phyloP scores from a whole-genome alignment of 2,329 filamentous ascomycete species.

The Fusarium metavorans region DNA sequence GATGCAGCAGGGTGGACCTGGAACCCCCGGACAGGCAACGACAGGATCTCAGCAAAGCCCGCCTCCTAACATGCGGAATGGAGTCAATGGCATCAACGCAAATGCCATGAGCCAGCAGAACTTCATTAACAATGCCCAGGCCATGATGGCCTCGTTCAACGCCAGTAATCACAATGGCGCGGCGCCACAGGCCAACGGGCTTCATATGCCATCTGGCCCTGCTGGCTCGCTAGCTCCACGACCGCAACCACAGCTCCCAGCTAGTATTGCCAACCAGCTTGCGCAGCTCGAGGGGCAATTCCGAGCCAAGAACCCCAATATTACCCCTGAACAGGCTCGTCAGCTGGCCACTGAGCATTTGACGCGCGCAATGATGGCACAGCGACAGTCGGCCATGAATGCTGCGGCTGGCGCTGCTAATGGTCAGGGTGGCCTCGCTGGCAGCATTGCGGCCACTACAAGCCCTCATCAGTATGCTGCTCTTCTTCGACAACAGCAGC shows the following conservation, averaged over 20 bases:
- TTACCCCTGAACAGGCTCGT: constrained; percentile 62
- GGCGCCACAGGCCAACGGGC: constrained; percentile 58
- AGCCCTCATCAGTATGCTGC: constrained; percentile 72
- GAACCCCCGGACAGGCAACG: constrained; percentile 47
- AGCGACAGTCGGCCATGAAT: constrained; percentile 66
- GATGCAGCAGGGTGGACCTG: constrained; percentile 55
- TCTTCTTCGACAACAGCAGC: constrained; percentile 68
- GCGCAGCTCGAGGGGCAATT: constrained; percentile 65
- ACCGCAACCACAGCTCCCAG: constrained; percentile 58
- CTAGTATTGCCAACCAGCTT: constrained; percentile 62
- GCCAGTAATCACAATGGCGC: constrained; percentile 55
- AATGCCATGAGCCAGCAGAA: constrained; percentile 64
- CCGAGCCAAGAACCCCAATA: constrained; percentile 62
- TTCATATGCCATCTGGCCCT: constrained; percentile 61
- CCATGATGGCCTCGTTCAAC: constrained; percentile 64
- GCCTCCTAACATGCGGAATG: constrained; percentile 57
- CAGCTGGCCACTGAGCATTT: constrained; percentile 65
- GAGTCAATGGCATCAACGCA: constrained; percentile 46
- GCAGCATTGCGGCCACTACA: constrained; percentile 60
- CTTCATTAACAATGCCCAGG: constrained; percentile 65
- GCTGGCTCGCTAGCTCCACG: constrained; percentile 59
- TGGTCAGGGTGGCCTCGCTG: constrained; percentile 61
- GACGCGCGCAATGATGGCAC: constrained; percentile 60
- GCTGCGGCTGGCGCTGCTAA: constrained; percentile 62
- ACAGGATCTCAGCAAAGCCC: constrained; percentile 54